Conservation (phyloP, 1,284 basidiomycete species). For the Taiwanofungus camphoratus region DNA sequence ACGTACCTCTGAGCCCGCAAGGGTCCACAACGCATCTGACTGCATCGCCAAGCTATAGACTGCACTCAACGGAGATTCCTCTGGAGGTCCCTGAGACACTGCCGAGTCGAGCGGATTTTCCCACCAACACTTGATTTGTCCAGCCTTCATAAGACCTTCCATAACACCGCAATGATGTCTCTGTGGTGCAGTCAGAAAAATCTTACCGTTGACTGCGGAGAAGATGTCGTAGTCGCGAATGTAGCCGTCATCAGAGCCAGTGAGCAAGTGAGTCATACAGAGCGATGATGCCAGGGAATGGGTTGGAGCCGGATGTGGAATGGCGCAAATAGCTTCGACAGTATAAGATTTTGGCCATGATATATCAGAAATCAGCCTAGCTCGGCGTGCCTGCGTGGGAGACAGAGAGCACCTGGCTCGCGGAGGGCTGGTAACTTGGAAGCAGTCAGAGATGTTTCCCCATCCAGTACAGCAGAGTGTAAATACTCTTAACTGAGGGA, state of each 20-base stretch:
- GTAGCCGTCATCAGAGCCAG: conserved; percentile 91
- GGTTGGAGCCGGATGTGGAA: conserved; percentile 84
- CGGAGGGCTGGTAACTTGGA: conserved; percentile 26
- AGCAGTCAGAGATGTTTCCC: too few species aligned
- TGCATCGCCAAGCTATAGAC: conserved; percentile 88
- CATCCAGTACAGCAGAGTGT: too few species aligned
- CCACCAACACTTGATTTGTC: conserved; percentile 89
- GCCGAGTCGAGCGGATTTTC: conserved; percentile 44
- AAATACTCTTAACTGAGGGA: background rate
- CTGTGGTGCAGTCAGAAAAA: conserved; percentile 86
- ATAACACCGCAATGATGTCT: conserved; percentile 85
- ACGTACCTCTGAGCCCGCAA: conserved; percentile 80
- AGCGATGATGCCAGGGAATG: conserved; percentile 80
- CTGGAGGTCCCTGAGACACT: conserved; percentile 29
- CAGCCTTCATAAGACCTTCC: conserved; percentile 88
- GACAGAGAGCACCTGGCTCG: conserved; percentile 51
- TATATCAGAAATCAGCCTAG: conserved; percentile 26
- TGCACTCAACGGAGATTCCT: conserved; percentile 54
- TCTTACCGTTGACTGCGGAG: conserved; percentile 81
- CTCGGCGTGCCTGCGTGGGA: conserved; percentile 48
- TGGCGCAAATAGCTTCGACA: conserved; percentile 90
- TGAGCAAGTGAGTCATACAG: conserved; percentile 88
- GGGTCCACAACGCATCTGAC: conserved; percentile 84
- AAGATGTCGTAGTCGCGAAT: conserved; percentile 93
- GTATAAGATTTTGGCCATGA: conserved; percentile 55